These are phyloP conservation scores for Obba rivulosa DNA, from an alignment of 768 basidiomycete species.

Conservation along the genomic window DNA sequence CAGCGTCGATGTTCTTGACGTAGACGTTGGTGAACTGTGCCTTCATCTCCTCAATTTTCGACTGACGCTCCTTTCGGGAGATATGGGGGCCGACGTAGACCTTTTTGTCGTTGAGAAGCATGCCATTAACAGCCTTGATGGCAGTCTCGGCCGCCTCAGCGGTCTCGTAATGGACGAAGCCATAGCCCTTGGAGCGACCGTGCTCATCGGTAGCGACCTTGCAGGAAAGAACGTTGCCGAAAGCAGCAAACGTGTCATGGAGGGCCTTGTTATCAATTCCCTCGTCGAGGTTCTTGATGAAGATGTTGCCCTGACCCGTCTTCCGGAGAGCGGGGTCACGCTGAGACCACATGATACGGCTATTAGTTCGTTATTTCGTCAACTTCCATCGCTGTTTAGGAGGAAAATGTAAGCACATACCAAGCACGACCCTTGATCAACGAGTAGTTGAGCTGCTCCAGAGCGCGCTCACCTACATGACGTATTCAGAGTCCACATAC, in stretches of 20 bases:
- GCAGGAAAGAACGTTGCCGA: constrained; percentile 97
- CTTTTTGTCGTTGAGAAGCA: constrained; percentile 99
- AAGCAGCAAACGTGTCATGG: constrained; percentile 98
- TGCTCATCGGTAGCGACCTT: constrained; percentile 97
- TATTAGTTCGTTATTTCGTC: constrained; percentile 25
- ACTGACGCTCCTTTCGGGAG: constrained; percentile 97
- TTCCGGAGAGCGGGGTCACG: constrained; percentile 98
- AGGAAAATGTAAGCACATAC: constrained; percentile 36
- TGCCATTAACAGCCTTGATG: constrained; percentile 98
- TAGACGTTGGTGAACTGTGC: constrained; percentile 98
- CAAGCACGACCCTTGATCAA: constrained; percentile 97
- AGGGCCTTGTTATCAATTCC: constrained; percentile 99
- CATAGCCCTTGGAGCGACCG: constrained; percentile 95
- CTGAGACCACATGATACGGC: constrained; percentile 99
- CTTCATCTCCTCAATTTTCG: constrained; percentile 97
- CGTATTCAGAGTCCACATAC: no score
- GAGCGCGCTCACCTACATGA: constrained; percentile 82
- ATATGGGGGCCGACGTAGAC: constrained; percentile 98
- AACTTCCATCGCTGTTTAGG: not conserved
- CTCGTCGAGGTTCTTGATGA: constrained; percentile 99
- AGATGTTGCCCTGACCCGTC: constrained; percentile 99
- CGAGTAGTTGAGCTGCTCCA: constrained; percentile 99
- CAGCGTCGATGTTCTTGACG: constrained; percentile 91
- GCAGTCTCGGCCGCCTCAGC: constrained; percentile 93
- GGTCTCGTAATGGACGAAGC: constrained; percentile 99